Base-by-base conservation (phyloP, 352 stramenopile species). In the Pythium aristosporum region DNA sequence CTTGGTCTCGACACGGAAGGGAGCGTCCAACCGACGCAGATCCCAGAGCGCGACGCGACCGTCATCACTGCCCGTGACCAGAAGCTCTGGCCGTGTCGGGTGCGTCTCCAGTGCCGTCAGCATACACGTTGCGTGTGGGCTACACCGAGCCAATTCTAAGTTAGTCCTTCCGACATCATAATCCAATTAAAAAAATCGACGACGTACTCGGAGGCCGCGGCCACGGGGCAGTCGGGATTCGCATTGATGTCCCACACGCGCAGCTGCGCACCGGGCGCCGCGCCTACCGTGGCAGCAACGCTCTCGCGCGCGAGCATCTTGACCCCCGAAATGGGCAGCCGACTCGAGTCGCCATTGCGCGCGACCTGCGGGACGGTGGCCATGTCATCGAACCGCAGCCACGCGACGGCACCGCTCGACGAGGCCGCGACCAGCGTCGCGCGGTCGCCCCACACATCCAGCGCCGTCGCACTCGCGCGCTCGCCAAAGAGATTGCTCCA, bases 1-100 rank as follows among this genome's bases (percentile, higher is more conserved):
- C 43, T 78, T 77, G n/a, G 61, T 52, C 47, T 93, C 82, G 10
- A 81, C 80, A 15, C 84, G 82, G 65, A 91, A 84, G 4, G 85
- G 83, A 13, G 69, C 56, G 42, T 86, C 72, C 5, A 92, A 72
- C 48, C 85, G 85, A 18, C 85, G 83, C 42, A 84, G 78, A 69
- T 94, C 85, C 85, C 85, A 94, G 28, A 92, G 78, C 37, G 71
- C 76, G 25, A 94, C 70, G 34, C 74, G 75, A 20, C 85, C 85
- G 36, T 94, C 83, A 49, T 88, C 72, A 25, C 74, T 73, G 48
- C 85, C 85, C 0, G 85, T 91, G 56, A 94, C 70, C 49, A 94
- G 70, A 32, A 94, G 53, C 63, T 94, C 85, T 8, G 85, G 85
- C 3, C 83, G 81, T 18, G 85, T 92, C 42, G 85, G 85, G 41